A percentile compares a stretch with the other conserved stretches of the same genome.
These are phyloP conservation scores for Striga asiatica DNA, from an alignment of 257 asterid species.

Conservation along the genomic window DNA sequence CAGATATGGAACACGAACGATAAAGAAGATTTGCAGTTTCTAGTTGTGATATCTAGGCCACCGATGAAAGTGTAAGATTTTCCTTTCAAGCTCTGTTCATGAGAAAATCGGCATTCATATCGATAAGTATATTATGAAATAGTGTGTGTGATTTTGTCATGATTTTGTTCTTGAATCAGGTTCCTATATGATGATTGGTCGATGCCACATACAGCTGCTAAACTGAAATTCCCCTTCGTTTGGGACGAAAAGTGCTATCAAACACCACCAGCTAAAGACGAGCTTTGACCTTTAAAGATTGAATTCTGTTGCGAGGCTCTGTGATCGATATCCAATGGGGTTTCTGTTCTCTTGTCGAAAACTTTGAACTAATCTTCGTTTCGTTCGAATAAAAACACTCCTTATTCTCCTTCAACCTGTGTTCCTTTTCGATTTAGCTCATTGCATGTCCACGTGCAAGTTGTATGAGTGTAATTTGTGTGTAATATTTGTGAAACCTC, in stretches of 20 bases:
- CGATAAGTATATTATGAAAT: neutral
- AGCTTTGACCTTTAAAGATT: constrained; percentile 30
- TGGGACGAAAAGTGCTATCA: constrained; percentile 57
- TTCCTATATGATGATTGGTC: constrained; percentile 61
- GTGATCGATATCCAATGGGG: too few relatives aligned
- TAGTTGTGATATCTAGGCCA: constrained; percentile 58
- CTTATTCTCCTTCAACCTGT: too few relatives aligned
- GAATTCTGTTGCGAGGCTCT: too few relatives aligned
- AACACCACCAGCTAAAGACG: constrained; percentile 35
- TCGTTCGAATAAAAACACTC: too few relatives aligned
- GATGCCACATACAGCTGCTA: constrained; percentile 76
- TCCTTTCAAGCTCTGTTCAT: neutral
- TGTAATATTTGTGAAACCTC: too few relatives aligned
- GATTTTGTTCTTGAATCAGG: constrained; percentile 28
- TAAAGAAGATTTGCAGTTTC: constrained; percentile 43
- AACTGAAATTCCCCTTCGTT: constrained; percentile 37
- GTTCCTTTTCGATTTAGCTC: too few relatives aligned
- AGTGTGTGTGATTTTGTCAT: too few relatives aligned
- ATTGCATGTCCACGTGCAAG: too few relatives aligned
- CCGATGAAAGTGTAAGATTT: constrained; percentile 78
- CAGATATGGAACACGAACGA: constrained; percentile 54
- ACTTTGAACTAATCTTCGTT: too few relatives aligned
- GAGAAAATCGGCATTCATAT: neutral
- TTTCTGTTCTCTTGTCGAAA: too few relatives aligned
- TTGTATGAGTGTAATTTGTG: too few relatives aligned